Percentiles rank a stretch among this genome's conserved stretches.
phyloP scores from a whole-genome alignment of 2,329 filamentous ascomycete species.

The Rachicladosporium sp. region DNA sequence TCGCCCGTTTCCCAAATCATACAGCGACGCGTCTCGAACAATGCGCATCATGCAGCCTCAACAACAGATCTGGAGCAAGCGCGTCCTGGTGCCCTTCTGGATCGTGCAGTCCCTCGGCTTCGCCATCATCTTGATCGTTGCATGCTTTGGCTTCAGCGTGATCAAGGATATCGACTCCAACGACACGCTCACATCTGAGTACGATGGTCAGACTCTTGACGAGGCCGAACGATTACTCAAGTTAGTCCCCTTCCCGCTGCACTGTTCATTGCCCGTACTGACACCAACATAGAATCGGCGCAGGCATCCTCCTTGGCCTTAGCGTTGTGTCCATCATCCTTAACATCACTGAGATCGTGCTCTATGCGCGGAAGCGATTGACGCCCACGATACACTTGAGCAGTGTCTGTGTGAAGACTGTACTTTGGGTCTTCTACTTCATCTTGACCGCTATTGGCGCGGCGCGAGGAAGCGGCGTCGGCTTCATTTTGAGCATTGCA shows the following conservation, averaged over 20 bases:
- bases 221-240: background rate
- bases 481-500: constrained; percentile 15
- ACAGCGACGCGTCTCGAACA: no score
- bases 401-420: constrained; percentile 14
- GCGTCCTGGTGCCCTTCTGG: constrained; percentile 19
- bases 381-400: constrained; percentile 13
- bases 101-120: constrained; percentile 11
- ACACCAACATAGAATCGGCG: constrained; percentile 9
- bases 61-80: constrained; percentile 16
- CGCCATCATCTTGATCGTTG: constrained; percentile 9
- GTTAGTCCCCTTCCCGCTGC: background rate
- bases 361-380: constrained; percentile 13
- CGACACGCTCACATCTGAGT: background rate
- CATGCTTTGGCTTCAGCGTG: constrained; percentile 3
- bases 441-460: constrained; percentile 10
- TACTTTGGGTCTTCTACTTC: constrained; percentile 16
- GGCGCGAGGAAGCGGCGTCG: constrained; percentile 2
- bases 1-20: no score
- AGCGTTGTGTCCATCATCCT: constrained; percentile 14
- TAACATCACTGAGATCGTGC: constrained; percentile 16
- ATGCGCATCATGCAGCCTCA: no score
- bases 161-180: background rate
- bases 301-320: constrained; percentile 13
- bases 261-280: background rate
- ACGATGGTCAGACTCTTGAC: background rate